These are phyloP conservation scores for Cephalotrichum gorgonifer DNA, from an alignment of 2,329 filamentous ascomycete genomes.

Conservation along the genomic window DNA sequence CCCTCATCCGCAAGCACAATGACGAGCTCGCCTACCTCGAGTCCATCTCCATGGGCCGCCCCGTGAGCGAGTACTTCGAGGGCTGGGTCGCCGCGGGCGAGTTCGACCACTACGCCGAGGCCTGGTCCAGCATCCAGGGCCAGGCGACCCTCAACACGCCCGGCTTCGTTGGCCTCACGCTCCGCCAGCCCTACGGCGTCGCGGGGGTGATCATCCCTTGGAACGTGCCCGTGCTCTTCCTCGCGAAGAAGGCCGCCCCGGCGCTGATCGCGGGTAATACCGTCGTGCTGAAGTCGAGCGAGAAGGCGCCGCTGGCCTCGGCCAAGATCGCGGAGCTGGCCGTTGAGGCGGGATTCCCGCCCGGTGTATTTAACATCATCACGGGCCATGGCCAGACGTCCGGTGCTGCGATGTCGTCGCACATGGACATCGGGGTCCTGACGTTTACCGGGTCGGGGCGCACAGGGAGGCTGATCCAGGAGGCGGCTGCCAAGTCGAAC, in stretches of 20 bases:
- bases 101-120: constrained; percentile 74
- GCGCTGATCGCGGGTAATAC: constrained; percentile 92
- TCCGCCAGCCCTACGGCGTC: constrained; percentile 76
- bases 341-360: constrained; percentile 77
- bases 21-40: constrained; percentile 59
- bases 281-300: constrained; percentile 81
- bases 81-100: constrained; percentile 64
- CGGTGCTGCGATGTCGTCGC: constrained; percentile 65
- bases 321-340: constrained; percentile 81
- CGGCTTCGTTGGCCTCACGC: constrained; percentile 43
- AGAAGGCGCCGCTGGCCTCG: constrained; percentile 85
- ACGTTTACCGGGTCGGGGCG: constrained; percentile 80
- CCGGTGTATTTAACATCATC: constrained; percentile 83
- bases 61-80: constrained; percentile 64
- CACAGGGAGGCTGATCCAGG: constrained; percentile 72
- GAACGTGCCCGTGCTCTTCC: constrained; percentile 79
- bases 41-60: constrained; percentile 68
- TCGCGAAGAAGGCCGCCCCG: constrained; percentile 59
- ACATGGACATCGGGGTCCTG: constrained; percentile 71
- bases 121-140: constrained; percentile 64
- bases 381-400: constrained; percentile 71
- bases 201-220: constrained; percentile 77
- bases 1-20: constrained; percentile 54
- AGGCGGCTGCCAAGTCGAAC: constrained; percentile 65
- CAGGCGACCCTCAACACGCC: constrained; percentile 63